phyloP scores from a whole-genome alignment of 805 yeast species.

The Sungouiozyma ichnusensis region DNA sequence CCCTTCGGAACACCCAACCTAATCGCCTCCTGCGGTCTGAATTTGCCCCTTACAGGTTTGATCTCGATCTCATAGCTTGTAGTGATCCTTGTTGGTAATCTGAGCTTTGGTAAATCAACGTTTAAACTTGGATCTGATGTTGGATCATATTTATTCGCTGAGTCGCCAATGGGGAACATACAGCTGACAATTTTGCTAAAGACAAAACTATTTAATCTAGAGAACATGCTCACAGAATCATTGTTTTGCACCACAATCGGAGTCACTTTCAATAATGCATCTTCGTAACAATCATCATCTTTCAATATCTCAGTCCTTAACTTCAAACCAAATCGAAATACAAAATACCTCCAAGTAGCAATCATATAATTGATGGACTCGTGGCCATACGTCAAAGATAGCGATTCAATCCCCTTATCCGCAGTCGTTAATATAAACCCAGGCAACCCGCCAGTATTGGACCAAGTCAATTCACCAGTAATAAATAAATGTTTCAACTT shows the following conservation, averaged over 20 bases:
- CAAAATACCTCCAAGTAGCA: constrained; percentile 79
- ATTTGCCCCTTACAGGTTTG: constrained; percentile 65
- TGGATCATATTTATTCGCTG: constrained; percentile 29
- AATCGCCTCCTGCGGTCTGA: constrained; percentile 53
- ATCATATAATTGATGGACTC: constrained; percentile 44
- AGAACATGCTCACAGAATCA: constrained; percentile 13
- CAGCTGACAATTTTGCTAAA: constrained; percentile 30
- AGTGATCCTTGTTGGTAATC: constrained; percentile 26
- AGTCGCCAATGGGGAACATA: constrained; percentile 50
- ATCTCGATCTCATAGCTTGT: constrained; percentile 62
- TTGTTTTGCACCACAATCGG: constrained; percentile 23
- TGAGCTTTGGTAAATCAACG: constrained; percentile 28
- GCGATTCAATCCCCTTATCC: constrained; percentile 57
- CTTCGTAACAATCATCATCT: constrained; percentile 19
- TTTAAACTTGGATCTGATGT: constrained; percentile 29
- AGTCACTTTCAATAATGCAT: constrained; percentile 31
- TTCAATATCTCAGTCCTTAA: constrained; percentile 28
- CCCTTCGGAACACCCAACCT: constrained; percentile 64
- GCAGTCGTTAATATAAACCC: constrained; percentile 75
- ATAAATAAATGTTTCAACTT: constrained; percentile 58
- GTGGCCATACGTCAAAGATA: constrained; percentile 47
- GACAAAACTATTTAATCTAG: not conserved
- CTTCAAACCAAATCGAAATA: constrained; percentile 64
- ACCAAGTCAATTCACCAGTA: constrained; percentile 73
- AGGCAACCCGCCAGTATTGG: constrained; percentile 81